These are phyloP conservation scores for Clohesyomyces aquaticus DNA, from an alignment of 495 filamentous ascomycete genomes.

Conservation along the genomic window DNA sequence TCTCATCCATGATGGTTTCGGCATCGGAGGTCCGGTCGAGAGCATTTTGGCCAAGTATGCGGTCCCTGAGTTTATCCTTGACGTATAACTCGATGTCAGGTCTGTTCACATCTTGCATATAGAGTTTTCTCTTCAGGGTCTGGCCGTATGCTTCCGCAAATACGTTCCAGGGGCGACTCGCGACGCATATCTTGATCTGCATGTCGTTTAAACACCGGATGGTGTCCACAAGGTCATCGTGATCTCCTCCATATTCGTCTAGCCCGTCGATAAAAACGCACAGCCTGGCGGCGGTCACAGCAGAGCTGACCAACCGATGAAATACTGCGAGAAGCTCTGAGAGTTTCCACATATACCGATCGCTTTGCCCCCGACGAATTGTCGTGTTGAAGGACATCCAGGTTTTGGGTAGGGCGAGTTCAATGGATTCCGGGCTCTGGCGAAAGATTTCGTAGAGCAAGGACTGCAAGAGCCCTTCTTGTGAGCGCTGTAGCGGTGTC, in stretches of 20 bases:
- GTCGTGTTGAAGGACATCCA: background rate
- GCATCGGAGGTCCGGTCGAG: background rate
- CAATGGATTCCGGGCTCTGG: constrained; percentile 42
- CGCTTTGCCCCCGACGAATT: background rate
- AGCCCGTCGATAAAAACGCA: constrained; percentile 58
- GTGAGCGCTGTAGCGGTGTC: constrained; percentile 48
- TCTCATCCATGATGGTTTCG: constrained; percentile 26
- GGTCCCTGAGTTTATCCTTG: constrained; percentile 1
- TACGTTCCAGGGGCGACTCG: constrained; percentile 55
- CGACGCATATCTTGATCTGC: constrained; percentile 55
- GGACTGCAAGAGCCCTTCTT: constrained; percentile 51
- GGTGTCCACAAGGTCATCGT: constrained; percentile 39
- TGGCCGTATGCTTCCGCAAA: constrained; percentile 51
- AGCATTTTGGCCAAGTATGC: background rate
- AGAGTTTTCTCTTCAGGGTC: background rate
- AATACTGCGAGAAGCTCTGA: background rate
- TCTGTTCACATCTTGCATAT: constrained; percentile 23
- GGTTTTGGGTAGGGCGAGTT: constrained; percentile 34
- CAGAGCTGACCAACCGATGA: background rate
- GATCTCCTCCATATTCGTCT: constrained; percentile 51
- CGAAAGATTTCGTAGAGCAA: constrained; percentile 51
- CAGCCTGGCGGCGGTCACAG: constrained; percentile 26
- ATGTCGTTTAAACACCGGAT: constrained; percentile 18
- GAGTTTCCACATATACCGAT: background rate
- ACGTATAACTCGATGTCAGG: constrained; percentile 25